phyloP scores from a whole-genome alignment of 768 basidiomycete species.

The Podaxis pistillaris region DNA sequence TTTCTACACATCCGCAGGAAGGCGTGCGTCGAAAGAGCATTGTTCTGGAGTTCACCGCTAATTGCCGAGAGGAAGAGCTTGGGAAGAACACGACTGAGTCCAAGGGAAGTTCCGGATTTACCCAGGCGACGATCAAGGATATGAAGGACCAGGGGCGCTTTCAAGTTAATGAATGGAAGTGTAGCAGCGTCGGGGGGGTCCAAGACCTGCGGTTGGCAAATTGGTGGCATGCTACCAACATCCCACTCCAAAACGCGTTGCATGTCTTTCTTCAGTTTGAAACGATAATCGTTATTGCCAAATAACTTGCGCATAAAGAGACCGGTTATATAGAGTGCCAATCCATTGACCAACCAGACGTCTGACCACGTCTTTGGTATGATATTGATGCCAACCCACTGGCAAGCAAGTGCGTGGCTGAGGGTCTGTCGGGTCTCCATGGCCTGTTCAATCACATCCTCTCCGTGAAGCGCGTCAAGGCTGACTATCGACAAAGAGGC shows the following conservation, averaged over 20 bases:
- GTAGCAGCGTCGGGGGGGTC: conserved; percentile 82
- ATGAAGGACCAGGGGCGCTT: conserved; percentile 93
- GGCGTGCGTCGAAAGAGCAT: conserved; percentile 82
- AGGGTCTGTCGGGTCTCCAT: conserved; percentile 86
- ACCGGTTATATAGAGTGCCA: conserved; percentile 87
- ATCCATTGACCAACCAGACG: conserved; percentile 94
- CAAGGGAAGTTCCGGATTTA: conserved; percentile 93
- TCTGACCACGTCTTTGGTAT: conserved; percentile 92
- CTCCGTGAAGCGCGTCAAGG: conserved; percentile 80
- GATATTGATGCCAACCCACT: conserved; percentile 97
- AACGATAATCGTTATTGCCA: conserved; percentile 97
- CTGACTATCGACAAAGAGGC: conserved; percentile 81
- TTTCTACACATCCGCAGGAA: conserved; percentile 93
- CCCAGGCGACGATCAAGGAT: conserved; percentile 92
- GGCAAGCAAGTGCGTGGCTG: conserved; percentile 86
- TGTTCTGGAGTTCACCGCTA: conserved; percentile 84
- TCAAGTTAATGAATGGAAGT: conserved; percentile 90
- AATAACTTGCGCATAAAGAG: conserved; percentile 84
- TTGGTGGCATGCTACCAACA: conserved; percentile 84
- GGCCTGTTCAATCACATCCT: conserved; percentile 90
- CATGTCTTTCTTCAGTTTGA: conserved; percentile 94
- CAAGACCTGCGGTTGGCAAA: conserved; percentile 84
- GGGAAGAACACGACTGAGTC: conserved; percentile 90
- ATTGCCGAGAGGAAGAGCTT: conserved; percentile 94
- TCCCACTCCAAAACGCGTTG: conserved; percentile 87